A percentile compares a stretch with the other conserved stretches of the same genome.
These are phyloP conservation scores for Ceratocystis albifundus DNA, from an alignment of 2,329 filamentous ascomycete species.

Conservation along the genomic window DNA sequence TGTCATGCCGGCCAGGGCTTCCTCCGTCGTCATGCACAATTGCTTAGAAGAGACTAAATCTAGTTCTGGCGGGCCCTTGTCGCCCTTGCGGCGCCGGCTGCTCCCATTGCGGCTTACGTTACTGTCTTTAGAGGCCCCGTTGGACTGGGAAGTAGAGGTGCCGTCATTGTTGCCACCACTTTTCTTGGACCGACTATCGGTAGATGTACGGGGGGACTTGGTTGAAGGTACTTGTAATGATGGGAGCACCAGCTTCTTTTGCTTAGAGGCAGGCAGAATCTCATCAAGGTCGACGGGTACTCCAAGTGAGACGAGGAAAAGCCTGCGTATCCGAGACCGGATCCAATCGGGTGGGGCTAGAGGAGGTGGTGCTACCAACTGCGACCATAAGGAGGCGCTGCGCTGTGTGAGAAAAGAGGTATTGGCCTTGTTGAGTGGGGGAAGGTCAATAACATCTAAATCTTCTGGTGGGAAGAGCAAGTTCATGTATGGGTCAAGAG, in stretches of 20 bases:
- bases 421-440: constrained; percentile 42
- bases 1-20: constrained; percentile 68
- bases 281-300: constrained; percentile 95
- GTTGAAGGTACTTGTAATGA: constrained; percentile 62
- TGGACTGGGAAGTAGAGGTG: not conserved
- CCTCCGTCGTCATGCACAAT: constrained; percentile 72
- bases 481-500: constrained; percentile 55
- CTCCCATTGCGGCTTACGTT: constrained; percentile 21
- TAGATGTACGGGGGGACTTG: constrained; percentile 44
- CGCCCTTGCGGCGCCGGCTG: constrained; percentile 42
- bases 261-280: constrained; percentile 90
- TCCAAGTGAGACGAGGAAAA: constrained; percentile 90
- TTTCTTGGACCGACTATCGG: constrained; percentile 42
- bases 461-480: constrained; percentile 51
- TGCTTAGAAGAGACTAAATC: constrained; percentile 69
- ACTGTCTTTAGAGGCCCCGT: not conserved
- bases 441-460: constrained; percentile 40
- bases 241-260: constrained; percentile 91
- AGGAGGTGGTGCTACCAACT: constrained; percentile 86
- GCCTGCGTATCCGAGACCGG: constrained; percentile 79
- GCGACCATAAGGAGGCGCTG: constrained; percentile 86
- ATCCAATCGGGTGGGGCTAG: constrained; percentile 97
- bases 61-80: constrained; percentile 59
- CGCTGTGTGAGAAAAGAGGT: constrained; percentile 73
- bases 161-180: constrained; percentile 34